These are phyloP conservation scores for Corniculantispora saksenae DNA, from an alignment of 2,329 filamentous ascomycete species.

Conservation along the genomic window DNA sequence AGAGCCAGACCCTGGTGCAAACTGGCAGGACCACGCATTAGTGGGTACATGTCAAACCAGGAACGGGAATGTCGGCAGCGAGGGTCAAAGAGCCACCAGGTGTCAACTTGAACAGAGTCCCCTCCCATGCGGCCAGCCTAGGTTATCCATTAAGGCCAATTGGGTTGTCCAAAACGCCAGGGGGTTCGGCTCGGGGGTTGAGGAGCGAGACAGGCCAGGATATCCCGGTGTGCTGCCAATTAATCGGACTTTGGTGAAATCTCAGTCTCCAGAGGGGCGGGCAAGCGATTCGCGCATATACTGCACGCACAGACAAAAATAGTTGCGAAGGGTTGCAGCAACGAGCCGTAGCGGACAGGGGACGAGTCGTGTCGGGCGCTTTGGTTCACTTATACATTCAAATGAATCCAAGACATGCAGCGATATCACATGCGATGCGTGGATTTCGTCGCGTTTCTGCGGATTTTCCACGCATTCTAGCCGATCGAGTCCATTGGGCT, in stretches of 20 bases:
- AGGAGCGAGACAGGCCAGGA: neutral
- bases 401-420: neutral
- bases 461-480: neutral
- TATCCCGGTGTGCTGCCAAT: neutral
- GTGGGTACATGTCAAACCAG: neutral
- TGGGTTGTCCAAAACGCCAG: neutral
- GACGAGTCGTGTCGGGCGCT: neutral
- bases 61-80: neutral
- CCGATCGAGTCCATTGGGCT: neutral
- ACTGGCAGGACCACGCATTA: neutral
- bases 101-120: neutral
- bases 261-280: neutral
- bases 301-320: conserved; percentile 2
- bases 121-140: neutral
- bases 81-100: neutral
- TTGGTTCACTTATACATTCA: neutral
- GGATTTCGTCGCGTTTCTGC: neutral
- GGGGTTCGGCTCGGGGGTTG: conserved; percentile 5
- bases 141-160: neutral
- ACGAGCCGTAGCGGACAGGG: neutral
- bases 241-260: conserved; percentile 7
- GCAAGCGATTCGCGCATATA: neutral
- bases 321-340: neutral
- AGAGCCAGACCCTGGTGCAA: neutral
- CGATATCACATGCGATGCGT: neutral